Conservation (phyloP, 345 rosid species). For the Orychophragmus violaceus region DNA sequence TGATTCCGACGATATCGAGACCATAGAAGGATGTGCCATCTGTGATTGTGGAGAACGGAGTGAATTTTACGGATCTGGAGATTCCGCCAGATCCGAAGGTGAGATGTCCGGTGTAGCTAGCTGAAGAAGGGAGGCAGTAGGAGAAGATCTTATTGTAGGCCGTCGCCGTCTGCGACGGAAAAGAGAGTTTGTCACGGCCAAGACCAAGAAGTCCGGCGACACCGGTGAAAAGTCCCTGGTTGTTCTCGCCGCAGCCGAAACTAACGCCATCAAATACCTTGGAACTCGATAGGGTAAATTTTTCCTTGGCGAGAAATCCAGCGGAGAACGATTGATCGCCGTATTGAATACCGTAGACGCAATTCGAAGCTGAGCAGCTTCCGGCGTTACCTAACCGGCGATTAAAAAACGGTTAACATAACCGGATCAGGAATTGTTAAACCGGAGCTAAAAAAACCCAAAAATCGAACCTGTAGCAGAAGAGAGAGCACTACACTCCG, state of each 20-base stretch:
- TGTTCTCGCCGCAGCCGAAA: conserved; percentile 85
- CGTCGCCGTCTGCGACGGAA: conserved; percentile 57
- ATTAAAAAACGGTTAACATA: not conserved
- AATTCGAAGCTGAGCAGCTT: conserved; percentile 45
- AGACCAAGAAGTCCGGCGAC: conserved; percentile 76
- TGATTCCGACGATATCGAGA: conserved; percentile 46
- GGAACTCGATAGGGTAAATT: conserved; percentile 41
- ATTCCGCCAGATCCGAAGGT: conserved; percentile 46
- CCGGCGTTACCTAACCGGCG: conserved; percentile 38
- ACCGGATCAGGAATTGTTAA: not conserved
- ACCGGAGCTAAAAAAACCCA: not conserved
- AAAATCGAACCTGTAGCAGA: conserved; percentile 48
- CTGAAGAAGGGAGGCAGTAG: conserved; percentile 73
- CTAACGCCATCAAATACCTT: conserved; percentile 39
- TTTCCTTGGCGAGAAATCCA: conserved; percentile 63
- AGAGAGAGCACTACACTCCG: conserved; percentile 38
- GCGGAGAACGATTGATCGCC: conserved; percentile 71
- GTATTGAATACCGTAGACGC: conserved; percentile 74
- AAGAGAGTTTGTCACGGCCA: conserved; percentile 60
- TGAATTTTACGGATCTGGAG: conserved; percentile 45
- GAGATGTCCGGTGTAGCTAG: conserved; percentile 65
- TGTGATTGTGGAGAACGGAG: conserved; percentile 44
- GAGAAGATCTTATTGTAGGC: conserved; percentile 68
- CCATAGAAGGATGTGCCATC: conserved; percentile 53
- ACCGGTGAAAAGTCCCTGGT: conserved; percentile 63